Base-by-base conservation (phyloP, 1,139 yeast genomes). In the Yamadazyma atmosphaerica region DNA sequence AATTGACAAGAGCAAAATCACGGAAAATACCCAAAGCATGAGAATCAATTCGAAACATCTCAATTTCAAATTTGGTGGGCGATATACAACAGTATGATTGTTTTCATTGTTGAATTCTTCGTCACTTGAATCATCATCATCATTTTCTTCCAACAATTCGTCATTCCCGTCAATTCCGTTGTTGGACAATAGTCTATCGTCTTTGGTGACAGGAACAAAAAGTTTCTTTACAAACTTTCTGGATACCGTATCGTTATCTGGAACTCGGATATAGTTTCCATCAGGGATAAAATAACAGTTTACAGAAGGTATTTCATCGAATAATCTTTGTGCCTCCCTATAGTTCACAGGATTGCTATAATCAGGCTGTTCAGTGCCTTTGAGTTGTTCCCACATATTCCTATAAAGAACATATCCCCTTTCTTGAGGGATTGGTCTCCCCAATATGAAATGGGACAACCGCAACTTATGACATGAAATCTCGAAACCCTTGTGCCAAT, bases 201-300 rank as follows among this genome's bases (percentile, higher is more conserved):
- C 85, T 49, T 81, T 84, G 1, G 95, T 85, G 2, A 92, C 98
- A 0, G 87, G 79, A 4, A 86, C 83, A 61, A 94, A 92, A 44
- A 89, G 61, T 36, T 75, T 73, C 50, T 77, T 80, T 26, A 83
- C 75, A 47, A 72, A 79, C 34, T 70, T 75, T 45, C 89, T 69
- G 0, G 94, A 79, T 18, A 85, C 79, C 8, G 82, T 81, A 54
- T 89, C 97, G 45, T 78, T 77, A 42, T 79, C 84, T 1, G 98
- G 98, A 0, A 90, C 98, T 38, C 98, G 77, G 27, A 89, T 80
- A 53, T 78, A 84, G 34, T 69, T 68, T 2, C 99, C 98, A 60
- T 87, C 83, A 1, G 88, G 88, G 2, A 83, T 76, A 55, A 85
- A 86, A 36, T 64, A 68, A 2, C 84, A 80, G 29, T 64, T 63